phyloP scores from a whole-genome alignment of 2,329 filamentous ascomycete species.

The Neopestalotiopsis sp. region DNA sequence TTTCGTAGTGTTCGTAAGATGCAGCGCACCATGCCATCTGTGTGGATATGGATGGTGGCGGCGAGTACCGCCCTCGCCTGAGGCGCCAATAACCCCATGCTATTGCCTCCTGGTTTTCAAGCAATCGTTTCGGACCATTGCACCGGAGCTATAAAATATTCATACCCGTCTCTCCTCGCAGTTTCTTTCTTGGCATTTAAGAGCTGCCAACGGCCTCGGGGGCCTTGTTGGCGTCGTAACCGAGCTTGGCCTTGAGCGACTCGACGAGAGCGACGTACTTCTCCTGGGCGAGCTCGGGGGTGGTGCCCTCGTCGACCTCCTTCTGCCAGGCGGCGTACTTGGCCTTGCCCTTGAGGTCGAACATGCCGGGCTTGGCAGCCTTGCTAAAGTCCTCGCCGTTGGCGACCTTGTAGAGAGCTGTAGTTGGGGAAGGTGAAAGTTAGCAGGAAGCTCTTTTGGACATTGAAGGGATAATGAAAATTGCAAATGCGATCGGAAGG shows the following conservation, averaged over 20 bases:
- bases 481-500: neutral
- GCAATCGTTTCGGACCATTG: neutral
- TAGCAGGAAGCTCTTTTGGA: neutral
- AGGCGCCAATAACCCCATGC: neutral
- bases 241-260: constrained; percentile 71
- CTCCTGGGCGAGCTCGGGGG: constrained; percentile 71
- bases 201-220: constrained; percentile 57
- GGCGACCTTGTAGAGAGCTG: constrained; percentile 64
- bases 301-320: constrained; percentile 66
- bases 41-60: neutral
- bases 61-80: neutral
- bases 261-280: constrained; percentile 78
- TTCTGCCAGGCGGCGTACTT: constrained; percentile 82
- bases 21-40: neutral
- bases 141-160: neutral
- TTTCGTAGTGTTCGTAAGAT: neutral
- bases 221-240: constrained; percentile 67
- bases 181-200: neutral
- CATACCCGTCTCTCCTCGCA: neutral
- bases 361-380: constrained; percentile 68
- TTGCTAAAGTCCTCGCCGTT: constrained; percentile 60
- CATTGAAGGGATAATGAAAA: neutral
- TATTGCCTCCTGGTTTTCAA: neutral
- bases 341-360: constrained; percentile 77
- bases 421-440: neutral